Conservation (phyloP, 176 grass and related monocot species). For the Bolboschoenus planiculmis region DNA sequence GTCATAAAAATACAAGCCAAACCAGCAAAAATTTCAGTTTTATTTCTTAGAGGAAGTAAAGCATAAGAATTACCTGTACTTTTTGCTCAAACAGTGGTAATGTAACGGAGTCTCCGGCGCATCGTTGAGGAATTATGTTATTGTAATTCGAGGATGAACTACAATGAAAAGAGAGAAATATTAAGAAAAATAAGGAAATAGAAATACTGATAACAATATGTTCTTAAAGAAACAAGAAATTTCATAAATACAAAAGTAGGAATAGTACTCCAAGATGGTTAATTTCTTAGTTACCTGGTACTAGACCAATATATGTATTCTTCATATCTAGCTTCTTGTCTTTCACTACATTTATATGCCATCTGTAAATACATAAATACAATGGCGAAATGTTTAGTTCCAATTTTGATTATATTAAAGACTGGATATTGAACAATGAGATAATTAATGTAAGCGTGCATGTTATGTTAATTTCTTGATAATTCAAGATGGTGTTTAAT, state of each 20-base stretch:
- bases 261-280: not conserved
- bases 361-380: not conserved
- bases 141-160: conserved; percentile 1
- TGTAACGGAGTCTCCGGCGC: not conserved
- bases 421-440: not conserved
- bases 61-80: not conserved
- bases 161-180: not conserved
- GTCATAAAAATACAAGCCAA: not conserved
- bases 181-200: not conserved
- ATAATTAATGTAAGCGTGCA: not conserved
- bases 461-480: too few relatives aligned
- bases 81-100: conserved; percentile 5
- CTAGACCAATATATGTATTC: not conserved
- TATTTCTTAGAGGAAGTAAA: not conserved
- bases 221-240: not conserved
- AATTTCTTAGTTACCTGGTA: not conserved
- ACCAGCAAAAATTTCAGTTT: not conserved
- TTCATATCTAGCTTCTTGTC: not conserved
- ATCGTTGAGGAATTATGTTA: not conserved
- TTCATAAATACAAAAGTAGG: not conserved
- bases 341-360: not conserved
- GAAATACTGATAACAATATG: not conserved
- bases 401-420: too few relatives aligned
- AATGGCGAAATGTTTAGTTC: not conserved
- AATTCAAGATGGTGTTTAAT: too few relatives aligned